These are phyloP conservation scores for Vaccinium macrocarpon DNA, from an alignment of 148 eudicot species.

Conservation along the genomic window DNA sequence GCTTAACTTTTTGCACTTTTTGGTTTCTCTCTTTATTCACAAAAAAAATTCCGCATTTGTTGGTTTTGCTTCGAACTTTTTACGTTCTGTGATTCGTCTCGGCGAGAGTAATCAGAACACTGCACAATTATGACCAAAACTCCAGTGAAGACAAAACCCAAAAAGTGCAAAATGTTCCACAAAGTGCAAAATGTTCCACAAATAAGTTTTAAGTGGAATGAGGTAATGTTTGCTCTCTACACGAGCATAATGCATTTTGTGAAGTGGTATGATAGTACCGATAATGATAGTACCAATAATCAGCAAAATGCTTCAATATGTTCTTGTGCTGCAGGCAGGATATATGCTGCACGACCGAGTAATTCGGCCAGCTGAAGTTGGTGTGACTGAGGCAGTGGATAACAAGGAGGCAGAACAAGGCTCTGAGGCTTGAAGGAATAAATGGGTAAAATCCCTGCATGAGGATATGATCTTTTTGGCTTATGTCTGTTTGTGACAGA, in stretches of 20 bases:
- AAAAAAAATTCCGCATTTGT: not conserved
- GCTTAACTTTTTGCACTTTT: too few species aligned
- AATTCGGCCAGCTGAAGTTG: slow-evolving; percentile 96
- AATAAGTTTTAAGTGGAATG: too few species aligned
- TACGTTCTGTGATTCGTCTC: too few species aligned
- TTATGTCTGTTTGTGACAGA: not conserved
- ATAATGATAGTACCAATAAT: not conserved
- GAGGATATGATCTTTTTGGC: not conserved
- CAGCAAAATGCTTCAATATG: not conserved
- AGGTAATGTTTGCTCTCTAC: too few species aligned
- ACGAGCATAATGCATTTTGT: not conserved
- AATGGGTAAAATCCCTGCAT: not conserved
- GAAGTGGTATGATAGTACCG: not conserved
- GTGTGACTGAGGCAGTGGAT: slow-evolving; percentile 62
- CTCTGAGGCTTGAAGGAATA: slow-evolving; percentile 25
- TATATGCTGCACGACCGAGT: slow-evolving; percentile 77
- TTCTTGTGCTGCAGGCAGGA: slow-evolving; percentile 55
- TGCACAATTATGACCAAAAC: too few species aligned
- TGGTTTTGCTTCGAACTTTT: too few species aligned
- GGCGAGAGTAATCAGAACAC: too few species aligned
- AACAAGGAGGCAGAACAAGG: slow-evolving; percentile 32
- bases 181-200: too few species aligned
- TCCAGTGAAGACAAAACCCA: too few species aligned
- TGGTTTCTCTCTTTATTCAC: too few species aligned
- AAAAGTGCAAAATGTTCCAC: too few species aligned